A percentile compares a stretch with the other conserved stretches of the same genome.
Evolutionary conservation across 1,284 basidiomycete genomes (phyloP).

Genomic region (Ceratobasidium sp.): DNA sequence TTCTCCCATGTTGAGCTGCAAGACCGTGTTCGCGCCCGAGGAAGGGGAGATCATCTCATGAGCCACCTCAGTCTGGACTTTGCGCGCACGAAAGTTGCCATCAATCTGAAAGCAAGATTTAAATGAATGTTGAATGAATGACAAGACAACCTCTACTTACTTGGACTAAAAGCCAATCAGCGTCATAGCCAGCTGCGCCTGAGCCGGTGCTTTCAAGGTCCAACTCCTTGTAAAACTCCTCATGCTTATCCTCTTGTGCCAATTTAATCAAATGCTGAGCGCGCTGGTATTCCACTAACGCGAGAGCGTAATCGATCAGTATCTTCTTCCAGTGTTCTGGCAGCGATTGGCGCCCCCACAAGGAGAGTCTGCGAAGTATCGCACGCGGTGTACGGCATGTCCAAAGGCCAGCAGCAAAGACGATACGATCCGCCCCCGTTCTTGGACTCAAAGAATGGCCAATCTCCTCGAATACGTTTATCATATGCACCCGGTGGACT

Average conservation of each 20-base stretch:
- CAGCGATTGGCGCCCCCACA: background rate
- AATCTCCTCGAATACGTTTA: background rate
- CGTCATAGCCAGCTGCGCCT: background rate
- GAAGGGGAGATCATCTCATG: conserved; percentile 65
- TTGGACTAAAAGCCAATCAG: conserved; percentile 38
- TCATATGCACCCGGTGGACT: background rate
- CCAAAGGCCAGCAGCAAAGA: conserved; percentile 30
- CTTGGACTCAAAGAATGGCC: background rate
- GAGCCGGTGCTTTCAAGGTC: background rate
- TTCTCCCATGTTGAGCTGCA: conserved; percentile 73
- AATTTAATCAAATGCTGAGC: conserved; percentile 22
- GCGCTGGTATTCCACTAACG: conserved; percentile 26
- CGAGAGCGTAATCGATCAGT: conserved; percentile 28
- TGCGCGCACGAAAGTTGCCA: conserved; percentile 60
- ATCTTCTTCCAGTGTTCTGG: background rate
- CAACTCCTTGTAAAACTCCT: conserved; percentile 41
- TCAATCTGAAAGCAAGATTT: conserved; percentile 59
- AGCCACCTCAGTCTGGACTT: conserved; percentile 61
- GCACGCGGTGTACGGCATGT: conserved; percentile 21
- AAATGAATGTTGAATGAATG: background rate
- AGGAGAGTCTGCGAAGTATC: conserved; percentile 9
- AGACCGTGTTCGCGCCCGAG: conserved; percentile 57
- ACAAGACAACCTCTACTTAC: background rate
- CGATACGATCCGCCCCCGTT: background rate
- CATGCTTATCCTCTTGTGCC: background rate